Base-by-base conservation (phyloP, 441 rosid genomes). In the Adansonia madagascariensis region DNA sequence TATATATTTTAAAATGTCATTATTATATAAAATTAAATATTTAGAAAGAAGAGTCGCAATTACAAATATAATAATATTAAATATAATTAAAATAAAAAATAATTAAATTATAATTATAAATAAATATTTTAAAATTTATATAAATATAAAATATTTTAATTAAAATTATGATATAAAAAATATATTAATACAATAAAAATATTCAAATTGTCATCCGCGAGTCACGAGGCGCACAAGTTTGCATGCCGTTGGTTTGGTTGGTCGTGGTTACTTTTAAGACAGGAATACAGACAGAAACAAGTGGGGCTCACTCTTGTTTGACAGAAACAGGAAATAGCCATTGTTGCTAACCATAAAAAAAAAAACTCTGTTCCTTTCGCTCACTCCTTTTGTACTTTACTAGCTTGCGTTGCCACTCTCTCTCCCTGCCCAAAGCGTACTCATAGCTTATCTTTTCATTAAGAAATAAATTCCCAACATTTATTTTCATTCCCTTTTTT, bases 181-280 rank as follows among this genome's bases (percentile, higher is more conserved):
- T 27, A 27, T 27, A 27, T 27, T 27, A 27, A 27, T 27, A 27
- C 31, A 27, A 31, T 31, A 31, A 31, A 31, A 31, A 31, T 31
- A 31, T 4, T 31, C 35, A 31, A 31, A 31, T 31, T 31, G 4
- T 31, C 35, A 31, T 31, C 35, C 31, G 20, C 31, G 62, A 41
- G 69, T 8, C 22, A 41, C 8, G 20, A 44, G n/a, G 11, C 6
- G 44, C 14, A 8, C 50, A 66, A 44, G 17, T 2, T 44, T 44
- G 35, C 71, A 67, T 44, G 73, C 59, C 59, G 59, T 49, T 69
- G 59, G 41, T 69, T 64, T 9, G 63, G 63, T 22, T 31, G 43
- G 66, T 27, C 44, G 43, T 69, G 43, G 73, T 49, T 69, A 24
- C 57, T 49, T 15, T 69, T 47, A 69, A 69, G 59, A 69, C 57